A percentile compares a stretch with the other conserved stretches of the same genome.
Evolutionary conservation across 2,329 filamentous ascomycete genomes (phyloP).

Genomic region (Colletotrichum sp.): DNA sequence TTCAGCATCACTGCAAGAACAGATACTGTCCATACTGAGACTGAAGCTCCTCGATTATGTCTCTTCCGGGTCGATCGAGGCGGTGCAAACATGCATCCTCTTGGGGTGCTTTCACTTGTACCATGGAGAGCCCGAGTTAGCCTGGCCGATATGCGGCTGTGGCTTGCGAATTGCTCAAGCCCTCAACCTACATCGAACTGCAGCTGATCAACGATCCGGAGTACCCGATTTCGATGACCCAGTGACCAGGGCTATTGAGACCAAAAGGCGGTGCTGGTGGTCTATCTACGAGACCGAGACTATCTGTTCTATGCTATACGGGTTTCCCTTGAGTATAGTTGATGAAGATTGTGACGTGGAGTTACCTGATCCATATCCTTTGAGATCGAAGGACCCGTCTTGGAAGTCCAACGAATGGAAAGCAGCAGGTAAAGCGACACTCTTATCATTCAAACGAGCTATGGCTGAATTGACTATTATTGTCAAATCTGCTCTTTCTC

Average conservation of each 20-base stretch:
- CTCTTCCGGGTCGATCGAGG: constrained; percentile 29
- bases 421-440: neutral
- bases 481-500: constrained; percentile 3
- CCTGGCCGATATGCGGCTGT: constrained; percentile 43
- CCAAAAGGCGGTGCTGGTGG: constrained; percentile 43
- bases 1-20: neutral
- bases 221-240: neutral
- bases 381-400: constrained; percentile 22
- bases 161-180: constrained; percentile 39
- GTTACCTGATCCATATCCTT: constrained; percentile 26
- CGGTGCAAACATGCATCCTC: constrained; percentile 37
- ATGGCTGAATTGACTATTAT: constrained; percentile 11
- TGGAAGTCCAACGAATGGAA: constrained; percentile 4
- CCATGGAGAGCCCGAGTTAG: constrained; percentile 37
- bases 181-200: constrained; percentile 31
- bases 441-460: constrained; percentile 26
- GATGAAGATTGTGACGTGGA: constrained; percentile 37
- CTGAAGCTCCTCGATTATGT: neutral
- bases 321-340: constrained; percentile 36
- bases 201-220: neutral
- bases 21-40: neutral
- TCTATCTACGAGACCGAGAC: constrained; percentile 45
- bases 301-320: constrained; percentile 44
- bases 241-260: constrained; percentile 22
- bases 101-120: constrained; percentile 42